Conservation (phyloP, 306 rosid species). For the Potentilla sterilis region DNA sequence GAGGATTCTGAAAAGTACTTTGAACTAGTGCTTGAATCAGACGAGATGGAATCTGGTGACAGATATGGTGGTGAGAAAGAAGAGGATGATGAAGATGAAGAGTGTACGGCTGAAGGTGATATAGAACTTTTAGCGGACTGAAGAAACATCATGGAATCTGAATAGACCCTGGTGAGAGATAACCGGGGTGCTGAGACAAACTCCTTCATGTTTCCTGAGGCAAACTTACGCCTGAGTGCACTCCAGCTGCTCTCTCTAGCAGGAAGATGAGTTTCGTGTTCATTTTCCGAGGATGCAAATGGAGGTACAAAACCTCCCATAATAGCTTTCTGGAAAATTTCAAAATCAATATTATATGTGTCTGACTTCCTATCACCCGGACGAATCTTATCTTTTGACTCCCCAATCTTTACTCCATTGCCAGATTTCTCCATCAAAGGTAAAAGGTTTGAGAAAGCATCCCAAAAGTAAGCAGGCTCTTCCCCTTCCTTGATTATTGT, state of each 20-base stretch:
- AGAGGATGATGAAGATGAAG: constrained; percentile 44
- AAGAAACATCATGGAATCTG: constrained; percentile 72
- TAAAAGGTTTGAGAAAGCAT: constrained; percentile 64
- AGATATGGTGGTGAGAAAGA: constrained; percentile 59
- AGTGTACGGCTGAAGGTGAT: constrained; percentile 46
- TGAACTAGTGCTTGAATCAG: constrained; percentile 69
- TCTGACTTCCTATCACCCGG: constrained; percentile 70
- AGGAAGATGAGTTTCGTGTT: constrained; percentile 91
- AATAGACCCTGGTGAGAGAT: constrained; percentile 71
- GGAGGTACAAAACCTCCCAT: constrained; percentile 96
- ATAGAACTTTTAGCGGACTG: constrained; percentile 51
- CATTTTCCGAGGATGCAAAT: constrained; percentile 66
- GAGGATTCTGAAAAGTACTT: constrained; percentile 65
- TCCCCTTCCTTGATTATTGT: constrained; percentile 72
- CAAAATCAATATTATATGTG: constrained; percentile 72
- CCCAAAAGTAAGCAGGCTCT: constrained; percentile 78
- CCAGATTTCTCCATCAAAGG: constrained; percentile 78
- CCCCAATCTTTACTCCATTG: constrained; percentile 37
- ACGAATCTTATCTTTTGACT: constrained; percentile 29
- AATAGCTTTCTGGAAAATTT: constrained; percentile 81
- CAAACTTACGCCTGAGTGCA: constrained; percentile 71
- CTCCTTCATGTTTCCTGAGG: constrained; percentile 65
- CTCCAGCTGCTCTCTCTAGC: constrained; percentile 95
- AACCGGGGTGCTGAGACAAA: constrained; percentile 66
- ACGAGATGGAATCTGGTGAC: constrained; percentile 80